Conservation (phyloP, 148 eudicot species). For the Persicaria maculosa region DNA sequence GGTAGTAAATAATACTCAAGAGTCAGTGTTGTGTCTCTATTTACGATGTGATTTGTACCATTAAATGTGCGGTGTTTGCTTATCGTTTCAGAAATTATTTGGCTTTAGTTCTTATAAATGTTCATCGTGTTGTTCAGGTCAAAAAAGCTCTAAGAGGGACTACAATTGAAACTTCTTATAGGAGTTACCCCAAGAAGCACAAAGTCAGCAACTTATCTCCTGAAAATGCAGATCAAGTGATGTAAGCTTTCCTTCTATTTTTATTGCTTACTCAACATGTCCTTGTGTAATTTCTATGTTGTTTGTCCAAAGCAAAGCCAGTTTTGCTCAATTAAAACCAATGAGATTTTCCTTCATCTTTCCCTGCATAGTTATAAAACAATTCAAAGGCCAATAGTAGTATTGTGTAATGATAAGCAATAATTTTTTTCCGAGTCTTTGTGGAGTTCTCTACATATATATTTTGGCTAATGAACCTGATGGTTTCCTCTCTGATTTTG, state of each 20-base stretch:
- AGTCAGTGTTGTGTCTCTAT: neutral
- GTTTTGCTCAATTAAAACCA: neutral
- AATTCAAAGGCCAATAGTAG: neutral
- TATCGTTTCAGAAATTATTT: neutral
- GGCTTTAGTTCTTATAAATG: neutral
- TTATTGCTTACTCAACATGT: neutral
- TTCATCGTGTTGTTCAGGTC: conserved; percentile 26
- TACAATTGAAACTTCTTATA: conserved; percentile 35
- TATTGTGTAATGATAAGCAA: no score
- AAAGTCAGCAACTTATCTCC: conserved; percentile 47
- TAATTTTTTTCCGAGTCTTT: no score
- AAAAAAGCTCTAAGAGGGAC: conserved; percentile 54
- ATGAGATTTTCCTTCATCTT: neutral
- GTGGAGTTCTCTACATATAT: no score
- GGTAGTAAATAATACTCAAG: conserved; percentile 30
- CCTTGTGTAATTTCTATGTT: neutral
- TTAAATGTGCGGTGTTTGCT: no score
- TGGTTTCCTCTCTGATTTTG: neutral
- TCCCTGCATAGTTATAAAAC: neutral
- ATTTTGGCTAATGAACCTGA: neutral
- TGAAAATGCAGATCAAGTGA: conserved; percentile 31
- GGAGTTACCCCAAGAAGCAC: conserved; percentile 23
- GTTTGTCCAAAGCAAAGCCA: neutral
- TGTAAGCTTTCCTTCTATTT: conserved; percentile 27
- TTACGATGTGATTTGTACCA: neutral